Percentiles rank a stretch among this genome's conserved stretches.
Conservation (phyloP, 179 eudicot species). For the Beta macrorhiza region DNA sequence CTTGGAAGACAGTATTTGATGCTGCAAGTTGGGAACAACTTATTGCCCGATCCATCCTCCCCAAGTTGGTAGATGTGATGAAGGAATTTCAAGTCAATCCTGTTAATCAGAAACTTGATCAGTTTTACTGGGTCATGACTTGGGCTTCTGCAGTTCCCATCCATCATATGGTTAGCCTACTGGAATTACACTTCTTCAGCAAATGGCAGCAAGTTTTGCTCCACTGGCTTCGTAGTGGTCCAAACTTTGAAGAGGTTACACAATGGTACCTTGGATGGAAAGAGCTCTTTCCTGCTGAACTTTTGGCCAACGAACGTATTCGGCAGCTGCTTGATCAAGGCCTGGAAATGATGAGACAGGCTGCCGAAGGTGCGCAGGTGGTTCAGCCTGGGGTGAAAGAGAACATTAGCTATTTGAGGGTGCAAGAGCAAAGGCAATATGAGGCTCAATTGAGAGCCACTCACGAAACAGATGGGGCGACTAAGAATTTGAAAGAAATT, state of each 20-base stretch:
- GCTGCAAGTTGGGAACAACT: slow-evolving; percentile 42
- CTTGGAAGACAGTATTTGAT: slow-evolving; percentile 42
- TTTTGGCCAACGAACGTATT: slow-evolving; percentile 35
- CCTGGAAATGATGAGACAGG: slow-evolving; percentile 38
- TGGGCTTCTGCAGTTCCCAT: slow-evolving; percentile 41
- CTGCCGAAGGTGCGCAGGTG: slow-evolving; percentile 37
- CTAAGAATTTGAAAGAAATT: slow-evolving; percentile 36
- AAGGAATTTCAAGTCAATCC: slow-evolving; percentile 38
- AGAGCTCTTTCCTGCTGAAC: slow-evolving; percentile 28
- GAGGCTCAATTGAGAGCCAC: slow-evolving; percentile 34
- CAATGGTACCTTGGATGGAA: slow-evolving; percentile 40
- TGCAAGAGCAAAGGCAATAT: slow-evolving; percentile 33
- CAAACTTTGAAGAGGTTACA: slow-evolving; percentile 38
- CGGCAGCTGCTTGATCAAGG: slow-evolving; percentile 29
- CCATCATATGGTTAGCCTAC: slow-evolving; percentile 37
- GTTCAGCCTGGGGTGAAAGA: slow-evolving; percentile 38
- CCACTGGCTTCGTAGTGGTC: slow-evolving; percentile 37
- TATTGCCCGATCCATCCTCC: slow-evolving; percentile 34
- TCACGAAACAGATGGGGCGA: slow-evolving; percentile 29
- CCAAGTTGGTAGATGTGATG: slow-evolving; percentile 35
- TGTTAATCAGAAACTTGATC: slow-evolving; percentile 33
- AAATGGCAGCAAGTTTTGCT: slow-evolving; percentile 38
- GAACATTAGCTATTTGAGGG: slow-evolving; percentile 33
- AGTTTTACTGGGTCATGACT: slow-evolving; percentile 36
- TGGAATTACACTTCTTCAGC: slow-evolving; percentile 37